Evolutionary conservation across 2,329 filamentous ascomycete genomes (phyloP), one percentile per base, ranked within the genome.

Genomic region (Sclerotinia subarctica): DNA sequence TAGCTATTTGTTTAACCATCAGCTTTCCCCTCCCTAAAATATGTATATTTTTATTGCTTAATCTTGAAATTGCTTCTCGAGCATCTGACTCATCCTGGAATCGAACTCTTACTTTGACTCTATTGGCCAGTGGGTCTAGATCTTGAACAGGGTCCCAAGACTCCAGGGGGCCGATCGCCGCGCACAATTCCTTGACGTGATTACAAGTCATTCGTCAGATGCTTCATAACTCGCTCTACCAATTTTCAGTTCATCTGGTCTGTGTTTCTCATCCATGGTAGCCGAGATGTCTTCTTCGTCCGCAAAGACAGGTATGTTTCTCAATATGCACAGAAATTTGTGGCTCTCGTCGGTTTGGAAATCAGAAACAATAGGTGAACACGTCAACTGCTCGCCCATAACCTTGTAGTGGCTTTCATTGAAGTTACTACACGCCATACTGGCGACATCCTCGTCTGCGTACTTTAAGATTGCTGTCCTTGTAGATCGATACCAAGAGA

Each of bases 51-150:
- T 29, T 74, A 5, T 76, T 68, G 57, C 81, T 70, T 0, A 83
- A 74, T 1, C 69, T 67, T n/a, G 56, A 67, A 2, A 72, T 76
- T 0, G 79, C 81, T 13, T 77, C 70, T 53, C 71, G 71, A 0
- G 81, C 82, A 51, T 81, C 76, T 0, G 73, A 73, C 60, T 81
- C 79, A 1, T 79, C 72, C 5, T 73, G 26, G 56, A 83, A 84
- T 2, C 74, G 73, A 1, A 78, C 81, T 19, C 74, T 76, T 0
- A 78, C 81, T 69, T 81, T 81, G 24, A 79, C 68, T 54, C 47
- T 57, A 15, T 51, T 66, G 19, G 58, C 21, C 24, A 7, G 21
- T 15, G 21, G 21, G 11, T 38, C 21, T 29, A 29, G 29, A 29
- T 29, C 29, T 38, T 38, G 46, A 13, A 62, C 29, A 38, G 46